Conservation (phyloP, 2,329 filamentous ascomycete genomes). For the Fusarium tanahbumbuense region DNA sequence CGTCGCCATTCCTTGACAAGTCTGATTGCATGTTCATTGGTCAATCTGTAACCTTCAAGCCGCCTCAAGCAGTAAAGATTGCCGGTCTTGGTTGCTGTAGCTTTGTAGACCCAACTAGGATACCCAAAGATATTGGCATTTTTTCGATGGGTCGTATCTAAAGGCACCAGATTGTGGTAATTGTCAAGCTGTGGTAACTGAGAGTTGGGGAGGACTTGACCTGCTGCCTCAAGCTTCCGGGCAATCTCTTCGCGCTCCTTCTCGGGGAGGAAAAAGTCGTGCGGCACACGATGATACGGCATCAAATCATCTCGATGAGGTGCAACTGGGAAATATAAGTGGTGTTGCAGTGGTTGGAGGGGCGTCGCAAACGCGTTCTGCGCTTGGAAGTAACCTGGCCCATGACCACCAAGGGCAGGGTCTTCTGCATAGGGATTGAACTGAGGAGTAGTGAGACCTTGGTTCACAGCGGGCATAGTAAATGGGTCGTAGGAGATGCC, state of each 20-base stretch:
- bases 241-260: conserved; percentile 88
- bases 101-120: conserved; percentile 95
- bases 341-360: conserved; percentile 82
- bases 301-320: conserved; percentile 84
- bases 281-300: conserved; percentile 85
- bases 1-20: conserved; percentile 91
- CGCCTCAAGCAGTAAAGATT: conserved; percentile 88
- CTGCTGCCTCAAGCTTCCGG: conserved; percentile 85
- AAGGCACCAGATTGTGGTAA: conserved; percentile 90
- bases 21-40: conserved; percentile 88
- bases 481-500: conserved; percentile 70
- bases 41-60: conserved; percentile 88
- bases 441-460: conserved; percentile 62
- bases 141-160: conserved; percentile 85
- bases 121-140: conserved; percentile 85
- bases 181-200: conserved; percentile 84
- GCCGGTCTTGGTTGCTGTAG: conserved; percentile 87
- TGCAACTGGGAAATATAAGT: conserved; percentile 89
- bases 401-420: conserved; percentile 66
- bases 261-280: conserved; percentile 93
- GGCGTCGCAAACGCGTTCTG: conserved; percentile 63
- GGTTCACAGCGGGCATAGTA: conserved; percentile 66
- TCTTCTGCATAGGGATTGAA: conserved; percentile 86
- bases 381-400: conserved; percentile 74
- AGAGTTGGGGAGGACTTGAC: conserved; percentile 83